Conservation (phyloP, 352 stramenopile species). For the Globisporangium echinulatum region DNA sequence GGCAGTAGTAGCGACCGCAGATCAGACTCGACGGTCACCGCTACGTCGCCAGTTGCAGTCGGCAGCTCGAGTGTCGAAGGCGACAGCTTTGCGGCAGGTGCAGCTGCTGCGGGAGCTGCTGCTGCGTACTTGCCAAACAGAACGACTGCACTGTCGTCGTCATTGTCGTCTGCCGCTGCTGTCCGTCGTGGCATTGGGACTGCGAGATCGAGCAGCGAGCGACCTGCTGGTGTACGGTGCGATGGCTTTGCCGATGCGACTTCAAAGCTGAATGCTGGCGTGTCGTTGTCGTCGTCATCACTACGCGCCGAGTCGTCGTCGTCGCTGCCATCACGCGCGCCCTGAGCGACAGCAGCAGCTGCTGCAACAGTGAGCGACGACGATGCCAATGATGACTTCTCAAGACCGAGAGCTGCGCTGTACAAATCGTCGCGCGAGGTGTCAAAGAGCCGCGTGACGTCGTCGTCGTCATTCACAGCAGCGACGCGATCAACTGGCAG, state of each 20-base stretch:
- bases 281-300: background rate
- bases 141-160: background rate
- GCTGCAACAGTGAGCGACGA: background rate
- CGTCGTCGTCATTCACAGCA: background rate
- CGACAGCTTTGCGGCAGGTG: background rate
- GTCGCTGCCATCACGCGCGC: background rate
- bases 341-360: background rate
- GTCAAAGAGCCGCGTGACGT: background rate
- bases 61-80: no score
- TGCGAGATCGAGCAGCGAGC: background rate
- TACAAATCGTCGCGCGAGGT: background rate
- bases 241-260: background rate
- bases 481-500: no score
- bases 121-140: background rate
- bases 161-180: background rate
- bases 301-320: background rate
- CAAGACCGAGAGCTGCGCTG: background rate
- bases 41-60: conserved; percentile 3
- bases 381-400: background rate
- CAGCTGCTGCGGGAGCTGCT: background rate
- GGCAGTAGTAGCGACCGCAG: no score
- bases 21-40: no score
- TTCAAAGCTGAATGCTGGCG: conserved; percentile 2
- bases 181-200: background rate
- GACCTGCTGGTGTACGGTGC: background rate